Evolutionary conservation across 2,329 filamentous ascomycete genomes (phyloP).

Genomic region (Trichoderma gracile): DNA sequence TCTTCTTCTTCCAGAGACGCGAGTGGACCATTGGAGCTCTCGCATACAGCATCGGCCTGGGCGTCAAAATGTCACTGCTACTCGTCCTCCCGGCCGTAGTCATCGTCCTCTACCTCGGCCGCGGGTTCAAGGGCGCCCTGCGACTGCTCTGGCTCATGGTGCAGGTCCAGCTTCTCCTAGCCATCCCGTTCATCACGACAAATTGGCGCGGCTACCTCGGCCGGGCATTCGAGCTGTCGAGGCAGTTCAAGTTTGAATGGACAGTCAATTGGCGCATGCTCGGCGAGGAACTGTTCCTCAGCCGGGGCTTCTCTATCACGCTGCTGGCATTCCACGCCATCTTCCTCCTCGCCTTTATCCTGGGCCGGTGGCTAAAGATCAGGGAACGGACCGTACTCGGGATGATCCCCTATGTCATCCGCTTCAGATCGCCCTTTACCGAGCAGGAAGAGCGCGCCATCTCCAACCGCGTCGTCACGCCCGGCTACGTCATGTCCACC

Average conservation of each 20-base stretch:
- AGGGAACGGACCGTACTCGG: constrained; percentile 58
- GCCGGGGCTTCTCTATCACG: constrained; percentile 63
- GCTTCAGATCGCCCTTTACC: constrained; percentile 48
- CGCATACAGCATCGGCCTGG: constrained; percentile 75
- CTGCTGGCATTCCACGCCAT: constrained; percentile 66
- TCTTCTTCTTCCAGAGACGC: constrained; percentile 73
- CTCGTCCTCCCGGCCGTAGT: constrained; percentile 80
- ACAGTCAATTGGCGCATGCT: constrained; percentile 98
- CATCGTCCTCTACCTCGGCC: constrained; percentile 70
- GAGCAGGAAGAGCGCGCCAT: constrained; percentile 57
- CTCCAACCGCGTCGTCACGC: constrained; percentile 58
- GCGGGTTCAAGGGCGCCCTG: constrained; percentile 66
- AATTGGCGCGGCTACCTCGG: constrained; percentile 72
- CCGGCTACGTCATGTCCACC: constrained; percentile 72
- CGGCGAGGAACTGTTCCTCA: constrained; percentile 77
- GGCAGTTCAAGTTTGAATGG: constrained; percentile 95
- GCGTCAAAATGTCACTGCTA: constrained; percentile 93
- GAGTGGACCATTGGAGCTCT: constrained; percentile 73
- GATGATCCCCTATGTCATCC: constrained; percentile 51
- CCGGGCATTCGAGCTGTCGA: constrained; percentile 85
- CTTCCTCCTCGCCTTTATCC: constrained; percentile 67
- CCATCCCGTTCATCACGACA: constrained; percentile 65
- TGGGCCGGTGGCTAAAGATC: constrained; percentile 71
- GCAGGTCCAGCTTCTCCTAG: constrained; percentile 72
- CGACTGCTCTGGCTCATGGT: constrained; percentile 69